Evolutionary conservation across 768 basidiomycete species (phyloP).

Genomic region (Pseudohyphozyma bogoriensis): DNA sequence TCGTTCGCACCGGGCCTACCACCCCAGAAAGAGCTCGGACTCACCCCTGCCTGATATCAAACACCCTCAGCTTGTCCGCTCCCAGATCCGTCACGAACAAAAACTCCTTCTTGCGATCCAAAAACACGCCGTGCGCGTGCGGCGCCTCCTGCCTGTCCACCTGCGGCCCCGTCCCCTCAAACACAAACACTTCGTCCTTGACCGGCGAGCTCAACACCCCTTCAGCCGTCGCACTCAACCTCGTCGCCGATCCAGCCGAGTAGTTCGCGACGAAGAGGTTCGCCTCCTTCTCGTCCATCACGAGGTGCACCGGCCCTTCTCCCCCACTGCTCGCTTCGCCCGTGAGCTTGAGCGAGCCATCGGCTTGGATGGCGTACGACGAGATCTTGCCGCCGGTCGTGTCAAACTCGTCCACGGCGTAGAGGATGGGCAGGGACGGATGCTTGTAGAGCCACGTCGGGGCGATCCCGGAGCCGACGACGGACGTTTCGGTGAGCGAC

Average conservation of each 20-base stretch:
- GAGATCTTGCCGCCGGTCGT: conserved; percentile 3
- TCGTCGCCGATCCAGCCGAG: background rate
- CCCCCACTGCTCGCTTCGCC: background rate
- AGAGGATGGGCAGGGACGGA: background rate
- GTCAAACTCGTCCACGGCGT: conserved; percentile 24
- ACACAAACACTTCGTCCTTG: background rate
- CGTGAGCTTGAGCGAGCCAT: background rate
- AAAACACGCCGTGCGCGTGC: conserved; percentile 20
- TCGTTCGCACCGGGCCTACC: too few species aligned
- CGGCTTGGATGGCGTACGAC: background rate
- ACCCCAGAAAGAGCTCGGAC: too few species aligned
- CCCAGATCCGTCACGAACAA: conserved; percentile 22
- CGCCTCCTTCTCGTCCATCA: background rate
- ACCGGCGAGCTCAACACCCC: background rate
- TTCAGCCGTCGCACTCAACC: background rate
- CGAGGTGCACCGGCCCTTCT: conserved; percentile 21
- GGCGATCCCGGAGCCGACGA: background rate
- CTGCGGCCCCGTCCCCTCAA: conserved; percentile 11
- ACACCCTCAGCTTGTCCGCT: conserved; percentile 12
- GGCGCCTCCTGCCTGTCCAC: conserved; percentile 15
- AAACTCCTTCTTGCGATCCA: conserved; percentile 20
- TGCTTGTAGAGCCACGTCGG: conserved; percentile 18
- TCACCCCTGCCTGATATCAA: background rate
- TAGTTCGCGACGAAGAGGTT: conserved; percentile 18
- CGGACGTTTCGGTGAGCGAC: background rate